These are phyloP conservation scores for rapeseed (Brassica napus) DNA, from an alignment of 345 rosid species.

Conservation along the genomic window DNA sequence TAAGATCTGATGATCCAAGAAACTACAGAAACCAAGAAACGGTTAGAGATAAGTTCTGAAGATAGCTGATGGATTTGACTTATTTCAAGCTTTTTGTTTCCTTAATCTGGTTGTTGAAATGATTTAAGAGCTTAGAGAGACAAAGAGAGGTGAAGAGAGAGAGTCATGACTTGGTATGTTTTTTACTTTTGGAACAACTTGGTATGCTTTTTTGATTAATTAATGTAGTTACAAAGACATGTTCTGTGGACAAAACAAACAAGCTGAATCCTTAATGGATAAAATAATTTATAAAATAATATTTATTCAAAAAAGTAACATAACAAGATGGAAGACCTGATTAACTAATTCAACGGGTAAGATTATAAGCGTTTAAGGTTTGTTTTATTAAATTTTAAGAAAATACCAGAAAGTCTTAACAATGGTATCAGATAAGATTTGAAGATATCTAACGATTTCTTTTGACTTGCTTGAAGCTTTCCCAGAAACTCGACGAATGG, in stretches of 20 bases:
- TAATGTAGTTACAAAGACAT: constrained; percentile 31
- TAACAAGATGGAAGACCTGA: constrained; percentile 9
- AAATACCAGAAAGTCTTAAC: neutral
- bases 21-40: neutral
- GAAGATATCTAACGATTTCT: neutral
- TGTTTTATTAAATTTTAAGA: neutral
- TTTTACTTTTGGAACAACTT: neutral
- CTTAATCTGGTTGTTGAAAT: constrained; percentile 16
- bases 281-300: too few species aligned
- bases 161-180: constrained; percentile 26
- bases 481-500: constrained; percentile 17
- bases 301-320: too few species aligned
- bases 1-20: constrained; percentile 19
- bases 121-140: neutral
- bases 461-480: constrained; percentile 15
- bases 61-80: constrained; percentile 22
- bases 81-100: constrained; percentile 19
- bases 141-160: neutral
- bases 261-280: constrained; percentile 28
- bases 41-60: neutral
- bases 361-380: constrained; percentile 20
- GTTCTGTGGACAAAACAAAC: constrained; percentile 26
- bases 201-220: constrained; percentile 9
- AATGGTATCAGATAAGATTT: constrained; percentile 21
- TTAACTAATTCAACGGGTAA: constrained; percentile 7